Evolutionary conservation across 805 yeast species (phyloP).

Genomic region (Yamadazyma paraphyllophila): DNA sequence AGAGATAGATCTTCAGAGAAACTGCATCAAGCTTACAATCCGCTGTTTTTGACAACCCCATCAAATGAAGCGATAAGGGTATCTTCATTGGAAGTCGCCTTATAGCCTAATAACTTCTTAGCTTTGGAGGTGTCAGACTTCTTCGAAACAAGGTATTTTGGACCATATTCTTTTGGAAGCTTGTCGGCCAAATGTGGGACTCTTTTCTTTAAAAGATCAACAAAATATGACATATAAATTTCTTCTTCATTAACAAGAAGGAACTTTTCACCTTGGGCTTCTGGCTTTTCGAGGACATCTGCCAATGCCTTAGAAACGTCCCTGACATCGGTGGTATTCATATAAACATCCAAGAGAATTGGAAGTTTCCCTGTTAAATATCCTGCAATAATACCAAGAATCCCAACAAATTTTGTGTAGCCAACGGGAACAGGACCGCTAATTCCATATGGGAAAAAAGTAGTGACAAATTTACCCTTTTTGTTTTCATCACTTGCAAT

Average conservation of each 20-base stretch:
- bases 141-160: not conserved
- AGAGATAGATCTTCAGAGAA: no score
- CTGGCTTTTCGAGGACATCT: not conserved
- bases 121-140: conserved; percentile 2
- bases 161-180: conserved; percentile 1
- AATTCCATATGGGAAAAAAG: conserved; percentile 7
- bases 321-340: conserved; percentile 5
- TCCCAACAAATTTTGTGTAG: conserved; percentile 1
- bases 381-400: not conserved
- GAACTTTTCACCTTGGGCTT: conserved; percentile 8
- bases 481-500: conserved; percentile 8
- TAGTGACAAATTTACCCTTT: conserved; percentile 2
- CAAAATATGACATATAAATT: not conserved
- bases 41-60: not conserved
- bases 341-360: not conserved
- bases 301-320: conserved; percentile 7
- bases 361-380: not conserved
- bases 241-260: conserved; percentile 1
- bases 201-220: not conserved
- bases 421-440: conserved; percentile 10
- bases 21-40: not conserved
- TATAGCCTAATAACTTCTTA: conserved; percentile 2
- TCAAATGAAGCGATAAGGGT: not conserved
- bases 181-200: conserved; percentile 6
- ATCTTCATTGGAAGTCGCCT: not conserved